Percentiles rank a stretch among this genome's conserved stretches.
phyloP scores from a whole-genome alignment of 768 basidiomycete species.

The Termitomyces sp. region DNA sequence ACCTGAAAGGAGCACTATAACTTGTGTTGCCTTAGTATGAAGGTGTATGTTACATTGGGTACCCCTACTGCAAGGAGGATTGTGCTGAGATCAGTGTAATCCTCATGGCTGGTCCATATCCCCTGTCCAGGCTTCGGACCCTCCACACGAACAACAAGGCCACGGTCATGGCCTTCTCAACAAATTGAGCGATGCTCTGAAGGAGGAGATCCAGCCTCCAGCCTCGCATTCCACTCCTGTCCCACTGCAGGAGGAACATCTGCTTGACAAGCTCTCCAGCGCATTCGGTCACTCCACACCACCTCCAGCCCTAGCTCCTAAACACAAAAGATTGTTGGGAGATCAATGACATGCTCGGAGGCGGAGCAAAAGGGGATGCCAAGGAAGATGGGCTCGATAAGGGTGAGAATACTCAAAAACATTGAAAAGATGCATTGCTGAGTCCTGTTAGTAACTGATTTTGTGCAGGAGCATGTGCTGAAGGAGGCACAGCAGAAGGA shows the following conservation, averaged over 20 bases:
- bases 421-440: not conserved
- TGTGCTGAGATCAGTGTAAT: too few relatives aligned
- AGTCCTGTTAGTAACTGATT: constrained; percentile 26
- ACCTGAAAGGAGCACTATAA: too few relatives aligned
- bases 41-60: too few relatives aligned
- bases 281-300: constrained; percentile 2
- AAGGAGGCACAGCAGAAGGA: constrained; percentile 29
- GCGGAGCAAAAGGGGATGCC: constrained; percentile 13
- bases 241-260: constrained; percentile 1
- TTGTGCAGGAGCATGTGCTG: constrained; percentile 35
- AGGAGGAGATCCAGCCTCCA: not conserved
- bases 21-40: too few relatives aligned
- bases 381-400: constrained; percentile 24
- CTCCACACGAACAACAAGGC: not conserved
- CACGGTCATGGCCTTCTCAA: not conserved
- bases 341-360: constrained; percentile 15
- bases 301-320: not conserved
- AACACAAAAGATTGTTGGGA: constrained; percentile 13
- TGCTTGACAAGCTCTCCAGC: constrained; percentile 8
- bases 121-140: not conserved
- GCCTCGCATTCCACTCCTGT: not conserved
- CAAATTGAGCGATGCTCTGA: constrained; percentile 6
- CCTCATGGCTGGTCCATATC: too few relatives aligned
- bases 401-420: constrained; percentile 13
- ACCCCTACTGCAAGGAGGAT: too few relatives aligned